Base-by-base conservation (phyloP, 2,329 filamentous ascomycete genomes). In the Aspergillus caelatus region DNA sequence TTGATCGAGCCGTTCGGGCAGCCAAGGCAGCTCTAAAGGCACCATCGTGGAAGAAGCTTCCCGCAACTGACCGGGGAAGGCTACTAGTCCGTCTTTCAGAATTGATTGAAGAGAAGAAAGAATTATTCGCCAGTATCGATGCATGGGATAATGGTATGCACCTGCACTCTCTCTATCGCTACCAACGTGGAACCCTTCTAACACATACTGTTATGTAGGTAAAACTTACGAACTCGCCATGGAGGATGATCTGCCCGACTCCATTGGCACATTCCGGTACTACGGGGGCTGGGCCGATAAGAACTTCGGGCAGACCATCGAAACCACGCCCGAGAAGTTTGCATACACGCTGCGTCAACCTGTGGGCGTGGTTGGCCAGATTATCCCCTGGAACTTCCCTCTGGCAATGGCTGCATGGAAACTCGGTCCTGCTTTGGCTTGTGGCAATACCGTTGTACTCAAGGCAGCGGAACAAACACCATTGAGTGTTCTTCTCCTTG, bases 321-420 rank as follows among this genome's bases (percentile, higher is more conserved):
- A 91, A 69, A 90, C 89, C 12, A 87, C 86, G 2, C 84, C 86
- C 0, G 79, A 82, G 52, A 94, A 93, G 78, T 85, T 94, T 66
- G 90, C 90, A 2, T 94, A 94, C 74, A 93, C 90, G 0, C 79
- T 92, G 60, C 86, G 89, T 65, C 88, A 94, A 77, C 91, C 92
- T 2, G 80, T 94, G 34, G 92, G 92, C 43, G 91, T 95, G 0
- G 91, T 90, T 69, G 91, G 85, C 19, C 85, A 87, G 76, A 93
- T 94, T 67, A 92, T 92, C 64, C 90, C 91, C 10, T 94, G 91
- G 90, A 94, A 94, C 75, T 92, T 90, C 68, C 91, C 91, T 1
- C 82, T 94, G 1, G 83, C 84, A 26, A 93, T 94, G 87, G 89
- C 90, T 19, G 88, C 88, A 6, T 91, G 90, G 89, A 93, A 94